Percentiles rank a stretch among this genome's conserved stretches.
Conservation (phyloP, 1,139 yeast genomes). For the Torulaspora pretoriensis region DNA sequence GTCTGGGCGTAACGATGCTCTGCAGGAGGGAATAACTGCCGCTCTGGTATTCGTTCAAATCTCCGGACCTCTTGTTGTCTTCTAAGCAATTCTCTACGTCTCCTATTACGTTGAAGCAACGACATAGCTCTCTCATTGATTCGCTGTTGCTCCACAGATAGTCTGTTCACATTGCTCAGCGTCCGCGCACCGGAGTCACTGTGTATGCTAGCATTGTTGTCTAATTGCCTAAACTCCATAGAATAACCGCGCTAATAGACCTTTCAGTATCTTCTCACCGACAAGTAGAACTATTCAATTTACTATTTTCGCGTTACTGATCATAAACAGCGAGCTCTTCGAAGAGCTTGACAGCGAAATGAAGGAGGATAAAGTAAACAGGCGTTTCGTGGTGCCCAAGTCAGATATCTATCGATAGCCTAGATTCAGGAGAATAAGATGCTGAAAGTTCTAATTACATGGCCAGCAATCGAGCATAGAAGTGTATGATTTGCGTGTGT, state of each 20-base stretch:
- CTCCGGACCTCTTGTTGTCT: constrained; percentile 23
- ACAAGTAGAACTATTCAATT: neutral
- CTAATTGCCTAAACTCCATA: constrained; percentile 13
- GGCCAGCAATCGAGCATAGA: neutral
- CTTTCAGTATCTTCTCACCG: neutral
- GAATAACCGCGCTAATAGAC: neutral
- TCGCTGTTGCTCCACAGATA: constrained; percentile 22
- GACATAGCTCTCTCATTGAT: constrained; percentile 32
- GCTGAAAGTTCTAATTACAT: neutral
- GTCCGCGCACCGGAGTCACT: constrained; percentile 20
- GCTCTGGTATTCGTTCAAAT: constrained; percentile 17
- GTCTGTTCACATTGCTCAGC: constrained; percentile 18
- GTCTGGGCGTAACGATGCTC: constrained; percentile 8
- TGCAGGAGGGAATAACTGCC: neutral
- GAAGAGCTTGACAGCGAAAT: neutral
- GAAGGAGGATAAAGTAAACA: no score
- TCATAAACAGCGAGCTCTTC: neutral
- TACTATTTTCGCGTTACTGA: constrained; percentile 12
- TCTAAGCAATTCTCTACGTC: constrained; percentile 26
- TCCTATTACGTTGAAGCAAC: constrained; percentile 32
- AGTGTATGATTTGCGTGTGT: neutral
- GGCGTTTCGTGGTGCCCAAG: no score
- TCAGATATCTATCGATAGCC: neutral
- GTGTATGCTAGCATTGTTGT: constrained; percentile 15
- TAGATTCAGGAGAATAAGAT: neutral